Base-by-base conservation (phyloP, 768 basidiomycete species). In the Pseudohyphozyma bogoriensis region DNA sequence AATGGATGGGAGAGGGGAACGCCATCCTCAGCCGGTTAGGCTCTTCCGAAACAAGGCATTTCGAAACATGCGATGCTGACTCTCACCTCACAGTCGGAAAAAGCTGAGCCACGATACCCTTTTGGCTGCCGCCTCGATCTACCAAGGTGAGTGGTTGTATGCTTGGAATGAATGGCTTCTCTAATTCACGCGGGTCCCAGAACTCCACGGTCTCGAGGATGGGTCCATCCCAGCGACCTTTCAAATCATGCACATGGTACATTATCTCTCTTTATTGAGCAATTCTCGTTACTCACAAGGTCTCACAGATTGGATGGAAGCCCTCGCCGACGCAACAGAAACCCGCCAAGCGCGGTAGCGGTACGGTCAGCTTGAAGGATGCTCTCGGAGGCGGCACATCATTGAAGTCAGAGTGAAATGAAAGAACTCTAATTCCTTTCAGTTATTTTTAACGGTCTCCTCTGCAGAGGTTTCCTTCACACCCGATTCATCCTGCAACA, bases 1-100 rank as follows among this genome's bases (percentile, higher is more conserved):
- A 82, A 54, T 84, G 89, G 71, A 99, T 99, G 95, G 95, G 95
- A 24, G 95, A 99, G 72, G 83, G 82, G 51, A 97, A 95, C 71
- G 89, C 91, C 15, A 81, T 97, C 46, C 76, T 92, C 35, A 89
- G 87, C 69, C 78, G 89, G 85, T 66, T 87, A 29, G 40, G 11
- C 15, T 4, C n/a, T 24, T 24, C 1, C 20, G 9, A n/a, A n/a
- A n/a, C n/a, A n/a, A n/a, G n/a, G n/a, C n/a, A n/a, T n/a, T n/a
- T n/a, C n/a, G n/a, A n/a, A n/a, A n/a, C 11, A 16, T 33, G 12
- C 29, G 29, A n/a, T 13, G 22, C 20, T 36, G 33, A 33, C 32
- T 36, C 3, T n/a, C 26, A 22, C 18, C 29, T n/a, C 37, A 10
- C 51, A 53, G 51, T 11, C 51, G 51, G 16, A 36, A n/a, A 24